Percentiles rank a stretch among this genome's conserved stretches.
phyloP scores from a whole-genome alignment of 108 stramenopile genomes.

The Discostella stelligeroides region DNA sequence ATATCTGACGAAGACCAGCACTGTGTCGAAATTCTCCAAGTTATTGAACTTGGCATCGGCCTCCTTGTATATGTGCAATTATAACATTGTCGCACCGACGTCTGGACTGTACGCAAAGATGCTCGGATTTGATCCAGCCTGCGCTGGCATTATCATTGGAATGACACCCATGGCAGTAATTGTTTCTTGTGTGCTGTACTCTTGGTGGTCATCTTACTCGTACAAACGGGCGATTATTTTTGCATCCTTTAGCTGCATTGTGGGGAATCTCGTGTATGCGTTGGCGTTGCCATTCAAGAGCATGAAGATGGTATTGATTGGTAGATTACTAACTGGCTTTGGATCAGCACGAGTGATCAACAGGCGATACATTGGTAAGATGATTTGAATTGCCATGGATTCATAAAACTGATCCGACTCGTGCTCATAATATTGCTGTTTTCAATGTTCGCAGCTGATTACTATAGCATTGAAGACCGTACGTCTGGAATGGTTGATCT shows the following conservation, averaged over 20 bases:
- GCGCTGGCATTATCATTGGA: conserved; percentile 88
- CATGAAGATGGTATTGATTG: conserved; percentile 78
- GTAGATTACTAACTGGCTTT: conserved; percentile 88
- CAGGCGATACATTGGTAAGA: conserved; percentile 85
- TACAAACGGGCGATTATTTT: conserved; percentile 85
- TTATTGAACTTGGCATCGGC: conserved; percentile 85
- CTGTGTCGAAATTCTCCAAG: conserved; percentile 45
- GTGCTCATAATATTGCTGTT: not conserved
- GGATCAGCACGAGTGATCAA: conserved; percentile 88
- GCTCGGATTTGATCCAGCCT: conserved; percentile 72
- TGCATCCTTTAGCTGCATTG: conserved; percentile 66
- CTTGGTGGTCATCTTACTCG: conserved; percentile 87
- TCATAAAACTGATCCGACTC: not conserved
- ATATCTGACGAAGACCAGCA: not conserved
- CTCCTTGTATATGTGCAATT: conserved; percentile 93
- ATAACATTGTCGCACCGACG: conserved; percentile 93
- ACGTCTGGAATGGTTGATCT: conserved; percentile 87
- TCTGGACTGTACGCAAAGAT: conserved; percentile 76
- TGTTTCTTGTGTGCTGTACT: conserved; percentile 74
- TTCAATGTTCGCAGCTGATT: conserved; percentile 54
- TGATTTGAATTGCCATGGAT: not conserved
- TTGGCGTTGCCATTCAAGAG: conserved; percentile 77
- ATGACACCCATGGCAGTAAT: conserved; percentile 90
- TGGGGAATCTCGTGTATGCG: conserved; percentile 89
- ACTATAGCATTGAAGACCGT: conserved; percentile 65